Evolutionary conservation across 768 basidiomycete species (phyloP), one percentile per base, ranked within the genome.

Genomic region (Termitomyces sp.): DNA sequence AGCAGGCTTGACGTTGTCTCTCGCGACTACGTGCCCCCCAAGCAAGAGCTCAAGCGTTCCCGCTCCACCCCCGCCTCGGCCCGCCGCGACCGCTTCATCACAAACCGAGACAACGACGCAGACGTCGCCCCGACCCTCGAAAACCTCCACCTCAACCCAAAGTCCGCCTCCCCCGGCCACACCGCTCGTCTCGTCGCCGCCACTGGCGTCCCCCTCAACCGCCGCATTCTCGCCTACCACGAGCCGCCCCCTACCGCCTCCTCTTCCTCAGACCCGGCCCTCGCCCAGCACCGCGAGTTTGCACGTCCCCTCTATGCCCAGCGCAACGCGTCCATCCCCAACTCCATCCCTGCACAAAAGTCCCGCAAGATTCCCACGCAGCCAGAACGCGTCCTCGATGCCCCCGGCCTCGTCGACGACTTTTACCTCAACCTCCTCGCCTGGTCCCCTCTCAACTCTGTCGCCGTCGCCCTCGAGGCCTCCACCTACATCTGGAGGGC

Each of bases 361-460:
- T 79, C 87, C 5, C 81, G 96, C 20, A 87, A 88, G 63, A 92
- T 98, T 54, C 82, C 94, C 0, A 90, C 90, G 0, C 84, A 86
- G 24, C 92, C 96, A 0, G 91, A 96, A 64, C 83, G 94, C n/a
- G 94, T 98, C 8, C 80, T 99, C 10, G 97, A 98, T 64, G 96
- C 96, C 0, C 94, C 94, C 1, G 92, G 92, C 6, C 87, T 91
- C 79, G 80, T 86, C 10, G 94, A 98, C 63, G 97, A 99, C 71
- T 99, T 96, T 71, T 99, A 99, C 68, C 84, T 99, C 67, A 99
- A 98, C 70, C 78, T 99, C 53, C 70, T 98, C 52, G 82, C 87
- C 18, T 99, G 97, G 97, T 90, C 89, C 36, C 81, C 80, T 42
- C 82, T 83, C 62, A 98, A 98, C 70, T 74, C 86, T 27, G 85